Evolutionary conservation across 306 rosid species (phyloP), one percentile per base, ranked within the genome.

Genomic region (Begonia masoniana): DNA sequence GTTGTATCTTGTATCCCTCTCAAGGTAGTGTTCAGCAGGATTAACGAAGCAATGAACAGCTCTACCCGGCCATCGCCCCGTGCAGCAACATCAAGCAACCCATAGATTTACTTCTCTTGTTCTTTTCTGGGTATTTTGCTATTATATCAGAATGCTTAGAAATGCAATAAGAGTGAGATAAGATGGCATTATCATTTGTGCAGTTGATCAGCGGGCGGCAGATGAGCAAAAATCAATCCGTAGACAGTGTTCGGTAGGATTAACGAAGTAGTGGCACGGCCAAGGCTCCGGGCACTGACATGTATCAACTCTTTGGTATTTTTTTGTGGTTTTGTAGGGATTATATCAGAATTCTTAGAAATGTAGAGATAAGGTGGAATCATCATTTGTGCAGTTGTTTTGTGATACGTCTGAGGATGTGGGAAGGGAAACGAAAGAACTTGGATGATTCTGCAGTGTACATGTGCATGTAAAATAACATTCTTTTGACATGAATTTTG

Each of bases 1-100:
- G 88, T 86, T 52, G 71, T 86, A 60, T 82, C 88, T 41, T 92
- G 99, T 64, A 76, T 92, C 62, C 99, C 99, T 23, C 77, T 92
- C 13, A 79, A 69, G 43, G 59, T 92, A 74, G 96, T 86, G 55
- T 92, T 92, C 62, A 86, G 96, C 78, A 69, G 99, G 76, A 83
- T 92, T 76, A 71, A 92, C 13, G 96, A 92, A 72, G 96, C 99
- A 26, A 76, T 86, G 76, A 86, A 71, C 31, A 94, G 96, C 23
- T 7, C 39, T 6, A 31, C 77, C 10, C 76, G 92, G 58, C 81
- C 74, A 19, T 63, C 79, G 3, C 74, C 80, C 70, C 84, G 74
- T 23, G 71, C 57, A 45, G 56, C 61, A 61, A 62, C 39, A 31
- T 6, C 39, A 5, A 31, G 39, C 39, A 31, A 31, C 7, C 24